Conservation (phyloP, 2,329 filamentous ascomycete genomes). For the Scleromitrula shiraiana region DNA sequence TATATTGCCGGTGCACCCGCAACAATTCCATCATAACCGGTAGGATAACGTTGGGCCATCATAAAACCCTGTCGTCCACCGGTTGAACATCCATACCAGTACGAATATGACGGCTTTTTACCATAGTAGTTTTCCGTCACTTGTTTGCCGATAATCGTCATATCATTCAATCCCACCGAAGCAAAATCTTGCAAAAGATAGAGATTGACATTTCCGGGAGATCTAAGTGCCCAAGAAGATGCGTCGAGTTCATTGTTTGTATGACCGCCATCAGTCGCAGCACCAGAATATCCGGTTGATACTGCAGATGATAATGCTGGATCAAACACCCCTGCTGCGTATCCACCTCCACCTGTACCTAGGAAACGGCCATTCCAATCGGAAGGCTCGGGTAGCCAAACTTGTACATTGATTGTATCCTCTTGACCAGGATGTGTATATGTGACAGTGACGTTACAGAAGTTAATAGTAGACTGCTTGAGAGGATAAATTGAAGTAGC, state of each 20-base stretch:
- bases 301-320: neutral
- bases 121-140: slow-evolving; percentile 31
- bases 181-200: slow-evolving; percentile 32
- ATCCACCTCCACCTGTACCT: neutral
- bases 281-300: neutral
- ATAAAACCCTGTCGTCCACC: slow-evolving; percentile 33
- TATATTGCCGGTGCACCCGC: slow-evolving; percentile 34
- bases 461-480: too few relatives aligned
- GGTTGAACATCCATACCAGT: slow-evolving; percentile 33
- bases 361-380: slow-evolving; percentile 7
- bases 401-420: slow-evolving; percentile 20
- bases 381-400: slow-evolving; percentile 18
- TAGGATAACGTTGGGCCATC: slow-evolving; percentile 32
- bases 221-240: slow-evolving; percentile 1
- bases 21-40: slow-evolving; percentile 34
- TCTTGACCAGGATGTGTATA: slow-evolving; percentile 23
- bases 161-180: slow-evolving; percentile 31
- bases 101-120: slow-evolving; percentile 29
- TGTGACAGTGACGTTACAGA: slow-evolving; percentile 9
- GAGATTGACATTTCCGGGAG: slow-evolving; percentile 16
- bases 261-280: slow-evolving; percentile 4
- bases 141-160: slow-evolving; percentile 27
- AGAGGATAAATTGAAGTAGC: too few relatives aligned
- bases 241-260: neutral
- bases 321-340: neutral